Percentiles rank a stretch among this genome's conserved stretches.
Evolutionary conservation across 1,139 yeast species (phyloP).

Genomic region (Ashbya aceris): DNA sequence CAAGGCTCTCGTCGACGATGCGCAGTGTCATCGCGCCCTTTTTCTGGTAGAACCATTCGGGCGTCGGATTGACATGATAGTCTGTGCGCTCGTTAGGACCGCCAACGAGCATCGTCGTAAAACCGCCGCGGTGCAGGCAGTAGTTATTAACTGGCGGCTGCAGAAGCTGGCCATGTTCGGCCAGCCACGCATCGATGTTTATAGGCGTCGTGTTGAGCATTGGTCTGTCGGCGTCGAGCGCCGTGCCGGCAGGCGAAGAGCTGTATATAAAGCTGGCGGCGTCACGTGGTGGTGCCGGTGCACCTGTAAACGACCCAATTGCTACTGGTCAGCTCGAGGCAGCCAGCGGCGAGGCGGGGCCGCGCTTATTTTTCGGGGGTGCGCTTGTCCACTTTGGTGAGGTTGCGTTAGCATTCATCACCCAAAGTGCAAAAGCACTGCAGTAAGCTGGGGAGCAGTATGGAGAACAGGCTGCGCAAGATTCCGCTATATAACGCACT

Average conservation of each 20-base stretch:
- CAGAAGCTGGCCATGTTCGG: constrained; percentile 61
- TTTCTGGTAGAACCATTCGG: constrained; percentile 84
- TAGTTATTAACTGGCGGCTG: constrained; percentile 90
- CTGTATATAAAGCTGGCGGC: too few relatives aligned
- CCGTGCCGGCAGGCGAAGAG: too few relatives aligned
- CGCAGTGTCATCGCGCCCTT: constrained; percentile 79
- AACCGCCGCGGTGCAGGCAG: constrained; percentile 85
- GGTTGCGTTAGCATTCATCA: too few relatives aligned
- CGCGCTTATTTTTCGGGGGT: too few relatives aligned
- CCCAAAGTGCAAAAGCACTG: too few relatives aligned
- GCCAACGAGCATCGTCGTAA: constrained; percentile 88
- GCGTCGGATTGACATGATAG: constrained; percentile 88
- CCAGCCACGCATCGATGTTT: constrained; percentile 71
- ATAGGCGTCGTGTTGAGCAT: constrained; percentile 41
- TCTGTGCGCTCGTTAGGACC: constrained; percentile 94
- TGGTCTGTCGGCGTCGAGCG: too few relatives aligned
- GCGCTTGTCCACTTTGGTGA: too few relatives aligned
- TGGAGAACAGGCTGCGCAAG: constrained; percentile 17
- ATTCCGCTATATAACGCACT: constrained; percentile 20
- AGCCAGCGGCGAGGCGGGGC: too few relatives aligned
- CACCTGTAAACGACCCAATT: too few relatives aligned
- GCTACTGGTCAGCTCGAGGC: too few relatives aligned
- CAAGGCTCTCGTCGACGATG: constrained; percentile 52
- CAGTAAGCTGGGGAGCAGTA: constrained; percentile 1
- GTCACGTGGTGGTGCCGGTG: too few relatives aligned